These are phyloP conservation scores for Yamadazyma jaroonii DNA, from an alignment of 1,139 yeast genomes.

Conservation along the genomic window DNA sequence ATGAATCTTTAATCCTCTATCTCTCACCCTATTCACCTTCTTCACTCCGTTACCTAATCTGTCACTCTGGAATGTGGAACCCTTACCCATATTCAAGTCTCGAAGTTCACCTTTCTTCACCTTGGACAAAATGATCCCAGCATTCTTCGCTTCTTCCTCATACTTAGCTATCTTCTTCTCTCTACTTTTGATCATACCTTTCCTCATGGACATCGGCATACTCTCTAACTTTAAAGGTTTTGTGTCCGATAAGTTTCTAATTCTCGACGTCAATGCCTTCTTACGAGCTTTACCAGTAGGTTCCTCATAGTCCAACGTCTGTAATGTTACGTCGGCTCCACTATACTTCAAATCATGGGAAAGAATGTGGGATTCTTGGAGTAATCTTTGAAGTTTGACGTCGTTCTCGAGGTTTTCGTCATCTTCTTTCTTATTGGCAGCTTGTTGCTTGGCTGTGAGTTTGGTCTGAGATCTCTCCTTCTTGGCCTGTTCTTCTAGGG, in stretches of 20 bases:
- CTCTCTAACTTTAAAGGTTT: conserved; percentile 55
- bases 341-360: conserved; percentile 55
- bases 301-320: conserved; percentile 62
- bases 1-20: conserved; percentile 76
- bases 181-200: conserved; percentile 71
- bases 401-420: conserved; percentile 70
- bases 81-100: conserved; percentile 52
- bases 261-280: conserved; percentile 67
- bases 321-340: conserved; percentile 76
- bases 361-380: conserved; percentile 83
- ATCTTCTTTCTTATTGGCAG: conserved; percentile 33
- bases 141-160: conserved; percentile 80
- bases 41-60: conserved; percentile 55
- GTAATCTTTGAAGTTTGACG: conserved; percentile 74
- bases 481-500: conserved; percentile 32
- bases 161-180: conserved; percentile 50
- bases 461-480: conserved; percentile 21
- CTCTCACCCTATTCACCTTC: conserved; percentile 43
- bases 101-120: conserved; percentile 64
- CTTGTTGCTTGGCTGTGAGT: conserved; percentile 27
- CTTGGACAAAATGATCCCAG: conserved; percentile 77
- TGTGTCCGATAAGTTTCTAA: conserved; percentile 53
- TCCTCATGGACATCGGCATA: conserved; percentile 86
- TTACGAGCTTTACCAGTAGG: conserved; percentile 81
- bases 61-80: conserved; percentile 49